Base-by-base conservation (phyloP, 73 alveolate species). In the Paramecium bursaria region DNA sequence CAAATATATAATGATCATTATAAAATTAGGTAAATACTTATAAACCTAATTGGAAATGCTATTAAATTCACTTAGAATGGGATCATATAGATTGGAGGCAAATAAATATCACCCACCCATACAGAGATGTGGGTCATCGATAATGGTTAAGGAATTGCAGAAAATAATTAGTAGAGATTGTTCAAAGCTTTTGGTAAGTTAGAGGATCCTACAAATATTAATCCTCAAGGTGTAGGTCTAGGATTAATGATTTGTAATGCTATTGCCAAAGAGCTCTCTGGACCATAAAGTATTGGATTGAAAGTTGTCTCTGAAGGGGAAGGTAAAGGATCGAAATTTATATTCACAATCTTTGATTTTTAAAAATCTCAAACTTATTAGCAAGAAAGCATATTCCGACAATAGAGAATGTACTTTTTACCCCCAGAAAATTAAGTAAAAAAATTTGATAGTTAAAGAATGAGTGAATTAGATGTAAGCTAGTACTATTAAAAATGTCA, bases 141-240 rank as follows among this genome's bases (percentile, higher is more conserved):
- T 42, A 53, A 80, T 35, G 89, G 89, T 22, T 42, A 53, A 15
- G 95, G 95, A 0, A 90, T 90, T 29, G 26, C 88, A 42, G 86
- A 77, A 17, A 86, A 88, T 14, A 85, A 77, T 21, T 21, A 52
- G 27, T 67, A 90, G 42, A 51, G 47, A 44, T 52, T 90, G 39
- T 90, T 92, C 75, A 87, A 54, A 35, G 85, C 90, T 6, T 92
- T 90, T 87, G 94, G 95, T 14, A 92, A 90, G 54, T 49, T 90
- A 50, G 94, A 91, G 48, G 47, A 67, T 22, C 88, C 87, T 26
- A 67, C 75, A 5, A 48, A 57, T 46, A 60, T 85, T 14, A 91
- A 91, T 50, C 85, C 92, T 25, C 33, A 80, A 35, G 96, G 96
- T 4, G 80, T 91, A 19, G 96, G 96, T 3, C 73, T 91, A 26